Evolutionary conservation across 2,329 filamentous ascomycete species (phyloP).

Genomic region (Penicillium sp.): DNA sequence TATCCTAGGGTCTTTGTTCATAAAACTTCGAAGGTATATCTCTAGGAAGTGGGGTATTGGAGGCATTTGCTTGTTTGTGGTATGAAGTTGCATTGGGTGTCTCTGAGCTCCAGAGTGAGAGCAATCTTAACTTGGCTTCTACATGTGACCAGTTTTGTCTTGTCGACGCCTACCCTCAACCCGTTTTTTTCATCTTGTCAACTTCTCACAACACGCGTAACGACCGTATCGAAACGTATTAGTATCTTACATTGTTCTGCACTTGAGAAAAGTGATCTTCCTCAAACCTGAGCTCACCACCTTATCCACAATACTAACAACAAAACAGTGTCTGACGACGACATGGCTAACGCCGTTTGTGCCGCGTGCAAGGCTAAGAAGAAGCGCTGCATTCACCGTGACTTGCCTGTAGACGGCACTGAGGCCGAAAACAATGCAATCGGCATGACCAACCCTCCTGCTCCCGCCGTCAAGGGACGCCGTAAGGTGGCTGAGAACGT

Average conservation of each 20-base stretch:
- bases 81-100: too few relatives aligned
- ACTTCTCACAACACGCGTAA: neutral
- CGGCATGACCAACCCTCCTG: neutral
- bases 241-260: neutral
- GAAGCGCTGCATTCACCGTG: constrained; percentile 27
- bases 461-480: neutral
- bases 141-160: neutral
- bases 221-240: neutral
- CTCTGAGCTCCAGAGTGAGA: neutral
- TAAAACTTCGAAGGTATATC: too few relatives aligned
- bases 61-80: neutral
- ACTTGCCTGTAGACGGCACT: neutral
- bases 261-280: neutral
- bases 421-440: neutral
- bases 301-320: neutral
- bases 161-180: neutral
- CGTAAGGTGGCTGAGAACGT: neutral
- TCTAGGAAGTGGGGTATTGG: neutral
- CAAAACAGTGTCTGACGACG: neutral
- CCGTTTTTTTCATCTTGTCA: neutral
- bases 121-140: neutral
- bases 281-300: too few relatives aligned
- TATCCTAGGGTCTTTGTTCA: too few relatives aligned
- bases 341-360: constrained; percentile 16
- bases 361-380: constrained; percentile 25